Evolutionary conservation across 163 green algal species (phyloP), one percentile per base, ranked within the genome.

Genomic region (Scenedesmus sp.): DNA sequence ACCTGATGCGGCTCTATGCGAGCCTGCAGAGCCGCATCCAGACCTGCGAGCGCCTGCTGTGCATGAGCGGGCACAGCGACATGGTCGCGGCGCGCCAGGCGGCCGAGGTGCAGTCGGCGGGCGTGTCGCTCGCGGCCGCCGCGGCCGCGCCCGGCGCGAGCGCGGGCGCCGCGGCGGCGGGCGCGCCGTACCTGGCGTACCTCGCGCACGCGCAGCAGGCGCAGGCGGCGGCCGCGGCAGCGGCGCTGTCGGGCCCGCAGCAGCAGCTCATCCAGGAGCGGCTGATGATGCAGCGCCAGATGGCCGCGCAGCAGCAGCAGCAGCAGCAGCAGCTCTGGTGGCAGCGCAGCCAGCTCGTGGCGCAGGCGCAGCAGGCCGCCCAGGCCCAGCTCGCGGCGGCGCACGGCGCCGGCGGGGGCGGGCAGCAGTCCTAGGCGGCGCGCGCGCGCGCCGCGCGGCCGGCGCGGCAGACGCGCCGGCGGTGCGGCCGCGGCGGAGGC

Each of bases 21-120:
- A 75, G 66, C 50, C 66, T 75, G 66, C 66, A 75, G 48, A 63
- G 66, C 31, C 36, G 66, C n/a, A 64, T 75, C 9, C 66, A 75
- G 29, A 63, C 66, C 0, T 75, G 66, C 34, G 66, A 75, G 66
- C 66, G 66, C 48, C 50, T 75, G 50, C 51, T 75, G 50, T 72
- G 63, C 63, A 72, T 72, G 63, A 58, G 39, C 1, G 63, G 63
- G 24, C 63, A 72, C 44, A 42, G 39, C 2, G 63, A 72, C 63
- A 72, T 72, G 63, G 63, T 72, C 2, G 42, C 42, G 28, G 63
- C 63, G 4, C 39, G 63, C n/a, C 63, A 72, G 63, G 63, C 63
- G 54, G 63, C 63, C 44, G 63, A 72, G 18, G 42, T 18, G 26
- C 63, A 72, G 63, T 42, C 57, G 39, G 58, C 58, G 11, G 28